These are phyloP conservation scores for Dissophora globulifera DNA, from an alignment of 192 early-diverging fungal species.

Conservation along the genomic window DNA sequence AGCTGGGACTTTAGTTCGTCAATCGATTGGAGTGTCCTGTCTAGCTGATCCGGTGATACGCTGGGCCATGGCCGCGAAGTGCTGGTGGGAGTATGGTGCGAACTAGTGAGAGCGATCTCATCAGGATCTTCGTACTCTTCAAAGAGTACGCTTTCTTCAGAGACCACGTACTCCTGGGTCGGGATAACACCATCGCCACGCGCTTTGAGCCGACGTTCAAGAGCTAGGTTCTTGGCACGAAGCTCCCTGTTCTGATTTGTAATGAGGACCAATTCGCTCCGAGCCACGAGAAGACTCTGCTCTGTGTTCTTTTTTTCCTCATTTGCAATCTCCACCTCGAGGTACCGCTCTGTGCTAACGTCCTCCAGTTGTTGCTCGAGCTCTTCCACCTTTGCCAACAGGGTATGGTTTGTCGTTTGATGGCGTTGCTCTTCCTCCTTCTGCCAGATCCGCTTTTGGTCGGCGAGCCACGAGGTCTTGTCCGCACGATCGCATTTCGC, in stretches of 20 bases:
- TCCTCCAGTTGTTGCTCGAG: conserved; percentile 21
- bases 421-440: conserved; percentile 5
- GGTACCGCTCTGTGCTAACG: conserved; percentile 20
- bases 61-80: background rate
- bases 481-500: no score
- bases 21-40: conserved; percentile 14
- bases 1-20: conserved; percentile 33
- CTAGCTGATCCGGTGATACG: conserved; percentile 3
- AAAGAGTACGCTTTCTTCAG: background rate
- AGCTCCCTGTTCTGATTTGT: conserved; percentile 7
- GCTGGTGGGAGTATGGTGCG: no score
- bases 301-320: conserved; percentile 16
- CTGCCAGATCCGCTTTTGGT: conserved; percentile 17
- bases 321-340: conserved; percentile 17
- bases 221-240: conserved; percentile 9
- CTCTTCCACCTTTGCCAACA: conserved; percentile 11
- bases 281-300: background rate
- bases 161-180: conserved; percentile 1
- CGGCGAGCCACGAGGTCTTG: conserved; percentile 6
- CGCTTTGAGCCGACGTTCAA: conserved; percentile 7
- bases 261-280: background rate
- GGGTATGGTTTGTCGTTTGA: background rate
- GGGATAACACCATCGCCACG: background rate
- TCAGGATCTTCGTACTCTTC: conserved; percentile 28
- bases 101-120: no score